Base-by-base conservation (phyloP, 768 basidiomycete species). In the Tulasnella sp. region DNA sequence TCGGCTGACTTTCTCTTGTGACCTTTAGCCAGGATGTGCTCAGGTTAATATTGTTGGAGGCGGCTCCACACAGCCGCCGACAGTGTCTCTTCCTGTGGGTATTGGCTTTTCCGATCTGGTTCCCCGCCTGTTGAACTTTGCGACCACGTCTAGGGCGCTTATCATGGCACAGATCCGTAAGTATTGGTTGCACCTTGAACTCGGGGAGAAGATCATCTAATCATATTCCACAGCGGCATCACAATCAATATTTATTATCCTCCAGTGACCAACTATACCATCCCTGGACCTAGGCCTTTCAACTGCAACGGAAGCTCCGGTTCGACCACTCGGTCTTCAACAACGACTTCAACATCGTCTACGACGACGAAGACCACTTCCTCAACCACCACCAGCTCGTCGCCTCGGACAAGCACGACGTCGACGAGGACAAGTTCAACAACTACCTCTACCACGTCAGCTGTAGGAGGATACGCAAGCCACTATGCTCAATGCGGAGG, bases 21-120 rank as follows among this genome's bases (percentile, higher is more conserved):
- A 29, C 58, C 15, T 37, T 29, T 71, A 76, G 82, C 83, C 84
- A 82, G 84, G 84, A 77, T 84, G 84, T 67, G 84, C 83, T 39
- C 84, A 84, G 78, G 79, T 84, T 42, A 78, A 81, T 67, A 82
- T 84, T 77, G 82, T 82, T 5, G 83, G 83, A 36, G 83, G 83
- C 1, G 83, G 83, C 25, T 81, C 77, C 76, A 78, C 81, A 0
- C 58, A 78, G 36, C 83, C 80, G 17, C 39, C 58, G 67, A 54
- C 74, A 31, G 67, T 72, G 1, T 70, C 38, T 31, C 77, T 80
- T 78, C 80, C 80, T 9, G 80, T 64, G 58, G 31, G 58, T 34
- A 25, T 11, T 17, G 1, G 58, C 14, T 14, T 9, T 11, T 12
- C 8, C 4, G 6, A 5, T 29, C 15, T 12, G 58, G 25, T 64